phyloP scores from a whole-genome alignment of 345 rosid genomes.

The Linum usitatissimum region DNA sequence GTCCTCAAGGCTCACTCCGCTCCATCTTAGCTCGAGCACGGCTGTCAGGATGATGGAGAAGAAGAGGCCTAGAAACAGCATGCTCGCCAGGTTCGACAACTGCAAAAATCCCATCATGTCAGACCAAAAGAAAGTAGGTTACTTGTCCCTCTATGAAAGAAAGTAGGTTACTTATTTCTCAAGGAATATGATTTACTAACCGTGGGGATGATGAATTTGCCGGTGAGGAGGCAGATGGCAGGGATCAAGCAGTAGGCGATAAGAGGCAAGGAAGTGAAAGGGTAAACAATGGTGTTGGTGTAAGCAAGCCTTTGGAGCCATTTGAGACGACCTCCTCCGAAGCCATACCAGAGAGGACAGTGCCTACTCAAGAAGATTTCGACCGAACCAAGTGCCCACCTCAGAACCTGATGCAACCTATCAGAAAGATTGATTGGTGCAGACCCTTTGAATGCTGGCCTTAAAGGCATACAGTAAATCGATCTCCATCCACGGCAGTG shows the following conservation, averaged over 20 bases:
- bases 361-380: slow-evolving; percentile 96
- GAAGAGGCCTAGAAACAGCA: slow-evolving; percentile 83
- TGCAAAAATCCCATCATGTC: slow-evolving; percentile 11
- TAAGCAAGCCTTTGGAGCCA: slow-evolving; percentile 88
- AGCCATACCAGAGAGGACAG: slow-evolving; percentile 95
- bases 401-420: slow-evolving; percentile 84
- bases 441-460: slow-evolving; percentile 98
- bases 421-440: slow-evolving; percentile 98
- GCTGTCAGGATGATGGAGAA: slow-evolving; percentile 74
- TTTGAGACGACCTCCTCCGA: slow-evolving; percentile 90
- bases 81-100: slow-evolving; percentile 90
- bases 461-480: slow-evolving; percentile 84
- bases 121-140: not conserved
- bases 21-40: slow-evolving; percentile 90
- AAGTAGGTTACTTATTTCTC: not conserved
- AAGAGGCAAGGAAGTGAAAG: slow-evolving; percentile 94
- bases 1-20: slow-evolving; percentile 90
- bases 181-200: slow-evolving; percentile 25
- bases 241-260: slow-evolving; percentile 84
- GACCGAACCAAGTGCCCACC: slow-evolving; percentile 97
- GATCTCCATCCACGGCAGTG: slow-evolving; percentile 99
- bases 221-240: slow-evolving; percentile 93
- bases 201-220: slow-evolving; percentile 94
- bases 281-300: slow-evolving; percentile 87
- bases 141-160: not conserved